Evolutionary conservation across 768 basidiomycete species (phyloP).

Genomic region (Pulveroboletus sp.): DNA sequence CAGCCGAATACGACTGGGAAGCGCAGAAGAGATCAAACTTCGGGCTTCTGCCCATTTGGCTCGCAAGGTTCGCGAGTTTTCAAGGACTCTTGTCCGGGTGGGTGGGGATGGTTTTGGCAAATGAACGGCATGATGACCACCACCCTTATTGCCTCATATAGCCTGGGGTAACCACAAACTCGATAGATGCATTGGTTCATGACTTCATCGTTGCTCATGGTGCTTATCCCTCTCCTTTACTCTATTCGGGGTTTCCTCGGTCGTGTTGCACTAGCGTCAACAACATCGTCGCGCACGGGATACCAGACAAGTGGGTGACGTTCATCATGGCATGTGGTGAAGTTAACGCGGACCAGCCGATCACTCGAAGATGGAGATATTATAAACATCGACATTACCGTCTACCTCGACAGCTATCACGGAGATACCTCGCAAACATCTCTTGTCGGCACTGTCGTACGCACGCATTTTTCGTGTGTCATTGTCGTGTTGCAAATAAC

Average conservation of each 20-base stretch:
- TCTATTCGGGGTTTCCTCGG: constrained; percentile 54
- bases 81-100: constrained; percentile 51
- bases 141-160: constrained; percentile 21
- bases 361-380: constrained; percentile 80
- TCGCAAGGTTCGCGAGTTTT: constrained; percentile 50
- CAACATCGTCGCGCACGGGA: constrained; percentile 83
- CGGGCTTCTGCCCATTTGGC: constrained; percentile 55
- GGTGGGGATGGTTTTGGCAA: constrained; percentile 22
- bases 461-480: constrained; percentile 9
- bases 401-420: constrained; percentile 80
- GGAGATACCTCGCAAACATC: constrained; percentile 89
- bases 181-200: constrained; percentile 70
- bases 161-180: constrained; percentile 70
- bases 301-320: constrained; percentile 77
- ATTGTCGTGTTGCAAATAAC: background rate
- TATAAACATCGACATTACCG: constrained; percentile 83
- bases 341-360: constrained; percentile 49
- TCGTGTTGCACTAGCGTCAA: constrained; percentile 70
- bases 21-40: constrained; percentile 47
- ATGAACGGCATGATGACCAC: background rate
- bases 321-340: background rate
- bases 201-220: constrained; percentile 58
- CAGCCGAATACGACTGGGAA: constrained; percentile 46
- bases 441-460: constrained; percentile 72
- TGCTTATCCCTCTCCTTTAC: constrained; percentile 86